phyloP scores from a whole-genome alignment of 805 yeast species.

The Myxozyma nipponensis region DNA sequence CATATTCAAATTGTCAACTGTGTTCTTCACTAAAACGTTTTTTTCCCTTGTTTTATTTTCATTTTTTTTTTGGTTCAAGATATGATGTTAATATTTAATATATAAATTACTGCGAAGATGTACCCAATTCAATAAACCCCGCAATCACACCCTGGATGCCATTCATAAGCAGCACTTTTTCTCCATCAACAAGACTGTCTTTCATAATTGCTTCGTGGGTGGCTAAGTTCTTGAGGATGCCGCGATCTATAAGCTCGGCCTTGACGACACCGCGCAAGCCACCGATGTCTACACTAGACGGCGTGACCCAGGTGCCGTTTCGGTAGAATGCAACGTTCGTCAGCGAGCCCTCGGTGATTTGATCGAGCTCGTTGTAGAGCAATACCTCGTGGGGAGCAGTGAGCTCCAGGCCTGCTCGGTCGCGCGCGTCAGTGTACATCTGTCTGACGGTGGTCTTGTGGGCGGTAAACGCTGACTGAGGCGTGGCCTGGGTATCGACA shows the following conservation, averaged over 20 bases:
- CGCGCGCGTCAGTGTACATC: constrained; percentile 60
- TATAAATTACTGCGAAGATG: neutral
- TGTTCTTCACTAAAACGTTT: neutral
- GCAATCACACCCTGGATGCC: constrained; percentile 73
- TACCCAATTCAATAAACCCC: constrained; percentile 20
- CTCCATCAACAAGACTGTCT: constrained; percentile 57
- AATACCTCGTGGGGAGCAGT: constrained; percentile 56
- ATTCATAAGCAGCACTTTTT: constrained; percentile 68
- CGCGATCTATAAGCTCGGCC: constrained; percentile 54
- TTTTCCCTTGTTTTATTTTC: too few species aligned
- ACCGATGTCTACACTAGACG: constrained; percentile 63
- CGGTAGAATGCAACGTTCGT: constrained; percentile 69
- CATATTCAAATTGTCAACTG: neutral
- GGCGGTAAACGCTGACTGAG: constrained; percentile 72
- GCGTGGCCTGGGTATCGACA: constrained; percentile 51
- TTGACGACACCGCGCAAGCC: constrained; percentile 83
- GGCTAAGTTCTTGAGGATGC: constrained; percentile 38
- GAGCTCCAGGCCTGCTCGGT: constrained; percentile 37
- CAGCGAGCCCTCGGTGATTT: constrained; percentile 76
- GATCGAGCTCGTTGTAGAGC: constrained; percentile 55
- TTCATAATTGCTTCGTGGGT: constrained; percentile 50
- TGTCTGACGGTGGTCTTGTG: constrained; percentile 78
- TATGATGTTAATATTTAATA: too few species aligned
- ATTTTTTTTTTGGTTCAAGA: neutral
- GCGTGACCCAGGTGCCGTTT: constrained; percentile 69